A percentile compares a stretch with the other conserved stretches of the same genome.
Evolutionary conservation across 2,329 filamentous ascomycete genomes (phyloP).

Genomic region (Coniochaeta prunicola): DNA sequence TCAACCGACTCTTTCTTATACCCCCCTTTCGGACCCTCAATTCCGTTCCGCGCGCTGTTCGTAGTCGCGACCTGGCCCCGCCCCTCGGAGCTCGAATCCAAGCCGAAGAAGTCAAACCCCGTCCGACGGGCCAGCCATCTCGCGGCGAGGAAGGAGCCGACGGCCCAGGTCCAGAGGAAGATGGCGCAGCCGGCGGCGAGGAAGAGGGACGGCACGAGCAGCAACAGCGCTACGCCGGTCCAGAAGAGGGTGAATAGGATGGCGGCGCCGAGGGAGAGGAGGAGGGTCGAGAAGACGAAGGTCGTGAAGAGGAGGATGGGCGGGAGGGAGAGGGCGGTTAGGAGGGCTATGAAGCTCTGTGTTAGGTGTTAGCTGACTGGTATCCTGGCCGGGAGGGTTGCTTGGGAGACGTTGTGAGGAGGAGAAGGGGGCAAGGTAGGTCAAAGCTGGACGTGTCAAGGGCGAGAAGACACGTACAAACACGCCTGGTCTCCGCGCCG

Average conservation of each 20-base stretch:
- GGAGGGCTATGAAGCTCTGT: constrained; percentile 47
- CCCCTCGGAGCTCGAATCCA: background rate
- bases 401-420: background rate
- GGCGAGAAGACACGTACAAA: constrained; percentile 43
- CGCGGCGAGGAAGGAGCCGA: constrained; percentile 48
- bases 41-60: background rate
- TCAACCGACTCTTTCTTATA: background rate
- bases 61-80: background rate
- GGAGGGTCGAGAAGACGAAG: constrained; percentile 55
- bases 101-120: background rate
- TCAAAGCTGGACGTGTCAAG: background rate
- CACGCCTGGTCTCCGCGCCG: constrained; percentile 58
- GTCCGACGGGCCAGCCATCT: constrained; percentile 26
- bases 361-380: background rate
- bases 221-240: constrained; percentile 56
- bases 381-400: background rate
- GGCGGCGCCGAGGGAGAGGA: constrained; percentile 55
- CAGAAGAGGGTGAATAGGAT: constrained; percentile 62
- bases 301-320: constrained; percentile 62
- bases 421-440: background rate
- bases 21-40: background rate
- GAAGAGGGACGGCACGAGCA: constrained; percentile 63
- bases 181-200: constrained; percentile 55
- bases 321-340: constrained; percentile 58
- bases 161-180: constrained; percentile 60